Conservation (phyloP, 2,329 filamentous ascomycete species). For the Alternaria hordeiaustralica region DNA sequence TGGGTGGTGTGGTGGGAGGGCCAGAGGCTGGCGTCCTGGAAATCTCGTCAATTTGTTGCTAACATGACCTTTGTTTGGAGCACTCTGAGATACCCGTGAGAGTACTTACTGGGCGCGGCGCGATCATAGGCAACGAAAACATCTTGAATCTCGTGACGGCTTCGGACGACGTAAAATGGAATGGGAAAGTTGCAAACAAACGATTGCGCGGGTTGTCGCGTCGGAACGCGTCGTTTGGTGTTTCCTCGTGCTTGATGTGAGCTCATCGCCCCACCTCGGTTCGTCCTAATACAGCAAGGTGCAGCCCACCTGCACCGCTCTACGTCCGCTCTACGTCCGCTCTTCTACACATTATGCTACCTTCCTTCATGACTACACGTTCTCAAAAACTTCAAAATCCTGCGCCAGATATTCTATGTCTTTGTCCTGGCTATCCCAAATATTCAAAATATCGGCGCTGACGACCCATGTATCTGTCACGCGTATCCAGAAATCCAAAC, state of each 20-base stretch:
- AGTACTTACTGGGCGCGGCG: constrained; percentile 22
- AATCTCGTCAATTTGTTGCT: constrained; percentile 3
- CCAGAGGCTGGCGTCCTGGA: constrained; percentile 42
- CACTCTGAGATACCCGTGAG: background rate
- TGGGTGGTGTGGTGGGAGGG: constrained; percentile 33
- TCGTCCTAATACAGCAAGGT: constrained; percentile 7
- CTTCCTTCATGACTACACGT: background rate
- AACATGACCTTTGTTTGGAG: background rate
- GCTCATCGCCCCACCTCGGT: constrained; percentile 17
- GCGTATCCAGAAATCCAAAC: background rate
- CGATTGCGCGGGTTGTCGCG: background rate
- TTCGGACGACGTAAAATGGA: background rate
- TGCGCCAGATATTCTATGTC: background rate
- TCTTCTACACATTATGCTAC: background rate
- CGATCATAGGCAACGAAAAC: constrained; percentile 27
- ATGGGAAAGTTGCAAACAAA: background rate
- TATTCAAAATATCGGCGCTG: background rate
- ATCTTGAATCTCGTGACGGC: constrained; percentile 3
- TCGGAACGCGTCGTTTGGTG: constrained; percentile 17
- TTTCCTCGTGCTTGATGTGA: constrained; percentile 8
- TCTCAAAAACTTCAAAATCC: background rate
- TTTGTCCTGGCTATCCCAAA: background rate
- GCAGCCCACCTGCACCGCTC: background rate
- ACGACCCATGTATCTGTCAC: background rate
- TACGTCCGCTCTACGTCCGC: background rate